phyloP scores from a whole-genome alignment of 2,329 filamentous ascomycete species.

The Triangularia setosa region DNA sequence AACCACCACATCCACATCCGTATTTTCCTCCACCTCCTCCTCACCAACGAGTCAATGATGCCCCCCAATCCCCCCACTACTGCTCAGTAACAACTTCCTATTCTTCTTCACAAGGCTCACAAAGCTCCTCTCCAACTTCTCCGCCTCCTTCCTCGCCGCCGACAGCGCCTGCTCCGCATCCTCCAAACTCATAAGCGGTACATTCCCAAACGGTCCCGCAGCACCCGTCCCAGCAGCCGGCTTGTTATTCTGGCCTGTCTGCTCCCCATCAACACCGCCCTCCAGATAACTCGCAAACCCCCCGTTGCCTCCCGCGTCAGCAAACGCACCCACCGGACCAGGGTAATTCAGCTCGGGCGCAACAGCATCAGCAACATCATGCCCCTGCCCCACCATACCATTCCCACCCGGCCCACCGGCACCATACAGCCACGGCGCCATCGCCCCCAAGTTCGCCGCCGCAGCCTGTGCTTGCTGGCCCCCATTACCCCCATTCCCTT shows the following conservation, averaged over 20 bases:
- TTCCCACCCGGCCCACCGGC: background rate
- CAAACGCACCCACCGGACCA: conserved; percentile 26
- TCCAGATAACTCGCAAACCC: conserved; percentile 1
- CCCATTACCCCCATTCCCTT: background rate
- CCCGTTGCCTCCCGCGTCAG: conserved; percentile 4
- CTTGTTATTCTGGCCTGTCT: background rate
- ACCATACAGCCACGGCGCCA: conserved; percentile 55
- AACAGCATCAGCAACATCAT: conserved; percentile 25
- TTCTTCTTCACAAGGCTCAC: conserved; percentile 60
- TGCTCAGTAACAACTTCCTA: conserved; percentile 39
- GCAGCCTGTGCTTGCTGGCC: conserved; percentile 23
- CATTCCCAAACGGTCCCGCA: conserved; percentile 39
- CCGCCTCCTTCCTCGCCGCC: conserved; percentile 55
- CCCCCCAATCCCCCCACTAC: conserved; percentile 27
- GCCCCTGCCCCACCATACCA: background rate
- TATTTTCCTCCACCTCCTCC: background rate
- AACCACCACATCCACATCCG: background rate
- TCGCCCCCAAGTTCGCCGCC: conserved; percentile 49
- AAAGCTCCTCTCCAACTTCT: conserved; percentile 59
- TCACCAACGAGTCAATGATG: background rate
- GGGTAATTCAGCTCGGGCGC: conserved; percentile 32
- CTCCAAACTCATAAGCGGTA: conserved; percentile 57
- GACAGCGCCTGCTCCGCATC: conserved; percentile 57
- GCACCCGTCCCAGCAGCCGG: background rate
- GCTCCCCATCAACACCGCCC: background rate